phyloP scores from a whole-genome alignment of 164 flowering plant genomes.

The Umbellularia californica region DNA sequence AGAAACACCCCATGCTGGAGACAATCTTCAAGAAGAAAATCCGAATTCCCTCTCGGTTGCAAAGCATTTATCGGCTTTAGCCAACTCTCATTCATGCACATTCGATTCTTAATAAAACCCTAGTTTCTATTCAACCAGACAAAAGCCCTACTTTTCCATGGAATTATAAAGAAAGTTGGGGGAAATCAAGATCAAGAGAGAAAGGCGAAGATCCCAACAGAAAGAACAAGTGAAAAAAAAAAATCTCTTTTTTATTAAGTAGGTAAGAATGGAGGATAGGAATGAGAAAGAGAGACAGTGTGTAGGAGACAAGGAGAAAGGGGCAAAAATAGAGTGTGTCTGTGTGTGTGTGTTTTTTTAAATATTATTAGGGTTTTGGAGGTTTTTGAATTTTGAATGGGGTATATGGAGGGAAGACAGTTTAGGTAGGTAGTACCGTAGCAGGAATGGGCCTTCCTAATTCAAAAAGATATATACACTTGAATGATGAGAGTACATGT shows the following conservation, averaged over 20 bases:
- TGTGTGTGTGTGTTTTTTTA: neutral
- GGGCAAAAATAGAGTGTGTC: neutral
- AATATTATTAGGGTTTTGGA: neutral
- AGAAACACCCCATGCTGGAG: constrained; percentile 56
- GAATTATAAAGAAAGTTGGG: neutral
- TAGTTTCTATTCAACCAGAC: no score
- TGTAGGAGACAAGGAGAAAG: neutral
- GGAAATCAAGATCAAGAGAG: neutral
- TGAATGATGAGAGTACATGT: no score
- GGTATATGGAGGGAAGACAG: constrained; percentile 1
- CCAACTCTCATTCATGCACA: neutral
- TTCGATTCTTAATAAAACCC: neutral
- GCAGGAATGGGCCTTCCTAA: no score
- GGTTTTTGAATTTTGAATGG: constrained; percentile 19
- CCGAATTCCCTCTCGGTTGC: neutral
- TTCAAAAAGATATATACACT: no score
- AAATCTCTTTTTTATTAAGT: no score
- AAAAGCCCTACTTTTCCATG: neutral
- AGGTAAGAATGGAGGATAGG: neutral
- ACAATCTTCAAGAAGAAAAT: neutral
- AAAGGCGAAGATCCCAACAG: neutral
- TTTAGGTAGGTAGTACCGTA: no score
- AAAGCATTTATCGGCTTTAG: neutral
- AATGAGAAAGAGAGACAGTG: constrained; percentile 2
- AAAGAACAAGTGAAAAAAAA: no score